Conservation (phyloP, 2,329 filamentous ascomycete genomes). For the Scedosporium minutisporum region DNA sequence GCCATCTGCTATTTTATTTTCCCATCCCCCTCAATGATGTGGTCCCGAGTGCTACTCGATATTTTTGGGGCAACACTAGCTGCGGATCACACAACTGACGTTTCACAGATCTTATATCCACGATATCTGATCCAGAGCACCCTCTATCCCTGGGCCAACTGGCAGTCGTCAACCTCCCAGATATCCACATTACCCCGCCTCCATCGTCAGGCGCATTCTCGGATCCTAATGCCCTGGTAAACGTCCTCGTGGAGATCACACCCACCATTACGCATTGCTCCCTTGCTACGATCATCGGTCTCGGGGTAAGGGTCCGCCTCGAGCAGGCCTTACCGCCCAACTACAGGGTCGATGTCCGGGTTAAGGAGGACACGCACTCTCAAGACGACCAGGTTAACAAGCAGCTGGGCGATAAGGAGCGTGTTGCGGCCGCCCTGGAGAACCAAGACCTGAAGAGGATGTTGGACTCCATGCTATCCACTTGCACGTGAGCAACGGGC, state of each 20-base stretch:
- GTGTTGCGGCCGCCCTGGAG: constrained; percentile 87
- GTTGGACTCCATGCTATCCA: constrained; percentile 87
- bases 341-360: constrained; percentile 83
- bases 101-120: constrained; percentile 72
- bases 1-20: neutral
- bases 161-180: constrained; percentile 89
- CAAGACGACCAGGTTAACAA: constrained; percentile 96
- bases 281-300: constrained; percentile 87
- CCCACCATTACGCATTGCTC: constrained; percentile 97
- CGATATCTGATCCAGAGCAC: constrained; percentile 93
- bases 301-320: constrained; percentile 83
- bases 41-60: too few species aligned
- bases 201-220: constrained; percentile 24
- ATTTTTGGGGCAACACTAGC: neutral
- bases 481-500: constrained; percentile 47
- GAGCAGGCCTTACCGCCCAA: constrained; percentile 86
- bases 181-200: constrained; percentile 60
- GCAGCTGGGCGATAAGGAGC: constrained; percentile 91
- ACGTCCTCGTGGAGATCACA: constrained; percentile 79
- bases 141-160: constrained; percentile 87
- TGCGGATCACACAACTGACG: constrained; percentile 22
- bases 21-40: neutral
- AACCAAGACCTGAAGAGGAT: constrained; percentile 85
- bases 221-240: constrained; percentile 48
- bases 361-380: constrained; percentile 92